Percentiles rank a stretch among this genome's conserved stretches.
Evolutionary conservation across 257 asterid species (phyloP).

Genomic region (Solanum megistacrolobum): DNA sequence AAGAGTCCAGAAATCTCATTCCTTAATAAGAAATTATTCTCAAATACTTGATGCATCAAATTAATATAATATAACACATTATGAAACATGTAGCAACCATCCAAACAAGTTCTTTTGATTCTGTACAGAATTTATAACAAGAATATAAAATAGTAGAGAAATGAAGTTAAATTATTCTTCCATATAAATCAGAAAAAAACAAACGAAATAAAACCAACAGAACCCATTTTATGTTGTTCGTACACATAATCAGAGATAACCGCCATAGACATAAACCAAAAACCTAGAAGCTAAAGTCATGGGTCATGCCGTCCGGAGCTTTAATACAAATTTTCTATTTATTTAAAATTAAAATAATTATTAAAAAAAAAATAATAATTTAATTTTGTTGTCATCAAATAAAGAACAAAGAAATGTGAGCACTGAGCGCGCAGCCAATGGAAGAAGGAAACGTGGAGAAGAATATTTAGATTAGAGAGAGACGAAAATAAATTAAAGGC

Average conservation of each 20-base stretch:
- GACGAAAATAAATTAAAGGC: not conserved
- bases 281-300: not conserved
- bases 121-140: not conserved
- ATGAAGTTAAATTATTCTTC: not conserved
- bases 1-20: too few relatives aligned
- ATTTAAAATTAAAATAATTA: too few relatives aligned
- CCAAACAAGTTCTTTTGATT: not conserved
- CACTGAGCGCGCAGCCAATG: not conserved
- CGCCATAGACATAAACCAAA: not conserved
- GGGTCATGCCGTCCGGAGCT: too few relatives aligned
- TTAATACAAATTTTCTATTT: not conserved
- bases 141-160: too few relatives aligned
- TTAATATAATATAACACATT: not conserved
- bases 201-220: not conserved
- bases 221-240: not conserved
- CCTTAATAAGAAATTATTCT: too few relatives aligned
- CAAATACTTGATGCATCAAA: too few relatives aligned
- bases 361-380: too few relatives aligned
- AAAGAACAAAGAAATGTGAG: not conserved
- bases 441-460: conserved; percentile 19
- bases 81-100: not conserved
- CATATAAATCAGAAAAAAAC: not conserved
- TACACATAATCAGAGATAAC: not conserved
- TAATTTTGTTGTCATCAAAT: not conserved
- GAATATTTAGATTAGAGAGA: not conserved